A percentile compares a stretch with the other conserved stretches of the same genome.
phyloP scores from a whole-genome alignment of 2,329 filamentous ascomycete species.

The Phyllosticta citribraziliensis region DNA sequence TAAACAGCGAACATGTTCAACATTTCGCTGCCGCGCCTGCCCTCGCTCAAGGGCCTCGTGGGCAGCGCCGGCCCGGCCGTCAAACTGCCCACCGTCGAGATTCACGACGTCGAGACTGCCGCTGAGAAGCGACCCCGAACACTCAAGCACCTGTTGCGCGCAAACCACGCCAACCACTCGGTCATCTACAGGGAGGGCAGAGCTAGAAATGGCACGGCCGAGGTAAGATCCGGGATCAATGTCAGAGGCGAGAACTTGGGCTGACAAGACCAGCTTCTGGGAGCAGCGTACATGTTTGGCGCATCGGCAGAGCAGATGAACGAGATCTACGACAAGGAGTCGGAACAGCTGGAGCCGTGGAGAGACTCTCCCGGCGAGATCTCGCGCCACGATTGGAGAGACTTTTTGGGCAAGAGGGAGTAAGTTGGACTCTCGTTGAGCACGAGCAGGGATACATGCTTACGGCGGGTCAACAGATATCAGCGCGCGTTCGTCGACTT shows the following conservation, averaged over 20 bases:
- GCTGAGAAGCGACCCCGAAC: constrained; percentile 71
- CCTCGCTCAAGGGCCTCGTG: constrained; percentile 2
- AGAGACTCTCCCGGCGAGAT: constrained; percentile 76
- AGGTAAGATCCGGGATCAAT: constrained; percentile 40
- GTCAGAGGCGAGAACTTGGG: not conserved
- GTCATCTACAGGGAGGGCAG: constrained; percentile 66
- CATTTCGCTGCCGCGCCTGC: constrained; percentile 6
- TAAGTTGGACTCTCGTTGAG: constrained; percentile 24
- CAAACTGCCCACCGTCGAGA: constrained; percentile 55
- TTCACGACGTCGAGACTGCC: constrained; percentile 70
- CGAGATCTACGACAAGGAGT: constrained; percentile 68
- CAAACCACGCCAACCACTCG: constrained; percentile 84
- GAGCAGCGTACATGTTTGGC: constrained; percentile 77
- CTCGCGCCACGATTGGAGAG: constrained; percentile 72
- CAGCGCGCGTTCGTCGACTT: constrained; percentile 90
- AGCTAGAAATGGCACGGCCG: constrained; percentile 76
- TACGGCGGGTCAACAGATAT: constrained; percentile 43
- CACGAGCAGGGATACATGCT: not conserved
- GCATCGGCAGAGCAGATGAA: constrained; percentile 64
- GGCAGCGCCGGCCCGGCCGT: constrained; percentile 17
- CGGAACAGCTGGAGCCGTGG: constrained; percentile 68
- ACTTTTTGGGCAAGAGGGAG: constrained; percentile 66
- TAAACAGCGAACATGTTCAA: constrained; percentile 5
- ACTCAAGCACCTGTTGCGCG: constrained; percentile 80
- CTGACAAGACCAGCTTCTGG: constrained; percentile 48